Evolutionary conservation across 2,329 filamentous ascomycete species (phyloP), one percentile per base, ranked within the genome.

Genomic region (Epichloe baconii): DNA sequence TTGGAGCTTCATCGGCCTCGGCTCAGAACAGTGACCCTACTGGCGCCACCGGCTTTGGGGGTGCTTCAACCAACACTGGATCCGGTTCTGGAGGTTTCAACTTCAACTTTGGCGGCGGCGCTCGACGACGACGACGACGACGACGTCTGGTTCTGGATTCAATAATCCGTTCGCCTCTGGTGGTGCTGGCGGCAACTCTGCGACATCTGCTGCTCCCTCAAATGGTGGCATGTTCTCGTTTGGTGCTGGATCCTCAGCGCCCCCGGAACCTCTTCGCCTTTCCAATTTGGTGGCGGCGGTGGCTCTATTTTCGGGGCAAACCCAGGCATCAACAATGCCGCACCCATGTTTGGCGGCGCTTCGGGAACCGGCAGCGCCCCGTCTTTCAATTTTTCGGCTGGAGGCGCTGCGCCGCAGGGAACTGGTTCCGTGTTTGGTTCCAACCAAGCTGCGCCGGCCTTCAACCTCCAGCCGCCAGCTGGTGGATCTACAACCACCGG

Each of bases 401-500:
- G 62, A 35, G 62, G 64, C 48, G 55, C 62, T 15, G 52, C 59
- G 46, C 52, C 60, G 51, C 63, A 63, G 54, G 59, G 55, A 49
- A 57, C 56, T 49, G 58, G 63, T 54, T 57, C 60, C 46, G 52
- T 58, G 48, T 68, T 68, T 56, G 66, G 66, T 59, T 64, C 64
- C 55, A 62, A 57, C 55, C 62, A 64, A 55, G 56, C 64, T 54
- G 62, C 62, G 51, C 59, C 66, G 50, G 59, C 63, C 53, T 70
- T 70, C 57, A 64, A 63, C 61, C 66, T 71, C 57, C 68, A 70
- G 61, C 66, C 68, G 54, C 69, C 68, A 54, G 63, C 62, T 61
- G 67, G 66, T 63, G 70, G 69, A 53, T 65, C 66, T 48, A 71
- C 70, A 55, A 71, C 68, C 61, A 71, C 69, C 55, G 70, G 70